Conservation (phyloP, 176 grass and related monocot genomes). For the Miscanthus lutarioriparius region DNA sequence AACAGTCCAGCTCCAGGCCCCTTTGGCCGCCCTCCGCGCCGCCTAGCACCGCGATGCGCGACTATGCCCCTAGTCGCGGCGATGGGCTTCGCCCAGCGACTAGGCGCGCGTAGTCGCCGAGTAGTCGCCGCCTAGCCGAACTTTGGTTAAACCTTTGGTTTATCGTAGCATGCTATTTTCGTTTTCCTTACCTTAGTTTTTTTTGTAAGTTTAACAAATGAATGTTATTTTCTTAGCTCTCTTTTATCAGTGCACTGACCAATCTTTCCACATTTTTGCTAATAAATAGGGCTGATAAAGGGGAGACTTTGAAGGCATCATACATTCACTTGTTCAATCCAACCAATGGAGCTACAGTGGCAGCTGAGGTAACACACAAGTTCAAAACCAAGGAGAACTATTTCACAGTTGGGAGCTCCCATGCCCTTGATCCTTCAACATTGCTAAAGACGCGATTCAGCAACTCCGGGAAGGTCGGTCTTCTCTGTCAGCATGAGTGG, state of each 20-base stretch:
- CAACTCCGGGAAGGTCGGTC: slow-evolving; percentile 57
- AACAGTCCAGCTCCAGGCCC: no score
- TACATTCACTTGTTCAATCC: slow-evolving; percentile 74
- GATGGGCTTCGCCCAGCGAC: no score
- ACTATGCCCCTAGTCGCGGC: no score
- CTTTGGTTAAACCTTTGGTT: not conserved
- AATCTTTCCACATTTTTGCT: slow-evolving; percentile 15
- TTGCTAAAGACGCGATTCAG: slow-evolving; percentile 69
- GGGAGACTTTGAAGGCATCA: slow-evolving; percentile 79
- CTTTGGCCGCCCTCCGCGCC: no score
- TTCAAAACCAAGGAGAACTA: slow-evolving; percentile 74
- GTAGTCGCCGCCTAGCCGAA: no score
- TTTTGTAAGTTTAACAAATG: not conserved
- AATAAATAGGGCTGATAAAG: slow-evolving; percentile 64
- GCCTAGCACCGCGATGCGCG: no score
- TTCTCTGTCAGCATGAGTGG: slow-evolving; percentile 88
- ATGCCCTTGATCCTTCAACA: slow-evolving; percentile 55
- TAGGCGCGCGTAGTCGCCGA: no score
- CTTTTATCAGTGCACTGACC: not conserved
- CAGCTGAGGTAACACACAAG: slow-evolving; percentile 72
- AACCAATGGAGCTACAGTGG: slow-evolving; percentile 59
- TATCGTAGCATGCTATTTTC: not conserved
- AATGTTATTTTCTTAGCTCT: not conserved
- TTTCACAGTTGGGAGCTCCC: slow-evolving; percentile 77
- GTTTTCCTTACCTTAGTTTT: not conserved